These are phyloP conservation scores for Claviceps fusiformis DNA, from an alignment of 2,329 filamentous ascomycete species.

Conservation along the genomic window DNA sequence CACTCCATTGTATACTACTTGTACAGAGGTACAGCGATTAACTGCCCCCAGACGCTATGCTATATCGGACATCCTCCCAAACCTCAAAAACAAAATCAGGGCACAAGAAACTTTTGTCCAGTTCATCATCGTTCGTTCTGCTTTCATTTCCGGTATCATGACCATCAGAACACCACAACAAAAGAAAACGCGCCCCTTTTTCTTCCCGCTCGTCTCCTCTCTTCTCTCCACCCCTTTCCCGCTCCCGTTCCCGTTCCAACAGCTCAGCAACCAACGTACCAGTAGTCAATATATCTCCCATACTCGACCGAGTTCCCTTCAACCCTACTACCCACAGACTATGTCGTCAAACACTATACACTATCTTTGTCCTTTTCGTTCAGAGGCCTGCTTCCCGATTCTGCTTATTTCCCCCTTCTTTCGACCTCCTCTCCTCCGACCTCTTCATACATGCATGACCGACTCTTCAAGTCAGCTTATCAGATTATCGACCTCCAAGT, in stretches of 20 bases:
- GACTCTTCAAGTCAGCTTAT: not conserved
- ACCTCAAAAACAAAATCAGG: not conserved
- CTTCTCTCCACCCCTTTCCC: not conserved
- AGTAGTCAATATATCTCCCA: not conserved
- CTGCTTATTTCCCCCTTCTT: not conserved
- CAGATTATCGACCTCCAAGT: not conserved
- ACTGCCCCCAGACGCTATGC: conserved; percentile 4
- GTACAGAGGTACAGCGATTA: conserved; percentile 4
- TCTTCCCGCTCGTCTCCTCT: too few species aligned
- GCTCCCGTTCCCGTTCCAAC: too few species aligned
- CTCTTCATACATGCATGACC: not conserved
- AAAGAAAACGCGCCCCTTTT: not conserved
- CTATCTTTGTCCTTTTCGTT: not conserved
- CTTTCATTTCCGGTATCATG: not conserved
- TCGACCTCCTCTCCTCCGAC: not conserved
- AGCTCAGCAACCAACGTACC: not conserved
- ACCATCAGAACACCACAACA: not conserved
- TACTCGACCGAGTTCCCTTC: not conserved
- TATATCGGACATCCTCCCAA: not conserved
- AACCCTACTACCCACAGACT: not conserved
- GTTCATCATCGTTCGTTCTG: conserved; percentile 1
- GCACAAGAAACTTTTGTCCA: conserved; percentile 1
- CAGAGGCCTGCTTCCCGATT: not conserved
- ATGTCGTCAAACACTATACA: not conserved
- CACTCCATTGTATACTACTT: not conserved